Percentiles rank a stretch among this genome's conserved stretches.
These are phyloP conservation scores for Infundibulicybe gibba DNA, from an alignment of 768 basidiomycete species.

Conservation along the genomic window DNA sequence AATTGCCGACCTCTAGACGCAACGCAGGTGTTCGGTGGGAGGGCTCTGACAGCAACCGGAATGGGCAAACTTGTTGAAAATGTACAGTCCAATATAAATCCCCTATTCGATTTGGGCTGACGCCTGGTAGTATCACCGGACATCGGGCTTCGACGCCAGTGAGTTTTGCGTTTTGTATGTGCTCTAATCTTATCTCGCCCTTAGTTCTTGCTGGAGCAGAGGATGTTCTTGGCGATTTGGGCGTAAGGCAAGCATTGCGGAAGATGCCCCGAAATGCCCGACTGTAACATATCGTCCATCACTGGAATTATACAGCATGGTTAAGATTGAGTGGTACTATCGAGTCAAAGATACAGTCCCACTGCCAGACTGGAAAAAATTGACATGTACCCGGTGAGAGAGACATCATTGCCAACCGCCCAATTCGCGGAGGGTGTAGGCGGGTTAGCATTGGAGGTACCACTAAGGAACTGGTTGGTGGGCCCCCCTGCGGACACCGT, in stretches of 20 bases:
- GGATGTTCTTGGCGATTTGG: conserved; percentile 71
- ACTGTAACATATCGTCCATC: conserved; percentile 15
- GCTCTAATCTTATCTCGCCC: conserved; percentile 1
- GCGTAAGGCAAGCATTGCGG: conserved; percentile 69
- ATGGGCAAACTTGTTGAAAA: conserved; percentile 87
- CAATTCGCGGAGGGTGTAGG: no score
- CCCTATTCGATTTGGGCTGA: neutral
- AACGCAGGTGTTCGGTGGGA: conserved; percentile 85
- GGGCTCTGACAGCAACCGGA: conserved; percentile 81
- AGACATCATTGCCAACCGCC: no score
- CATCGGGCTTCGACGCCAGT: conserved; percentile 80
- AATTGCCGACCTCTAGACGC: conserved; percentile 52
- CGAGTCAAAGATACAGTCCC: neutral
- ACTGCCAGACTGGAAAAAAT: no score
- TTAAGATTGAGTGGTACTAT: neutral
- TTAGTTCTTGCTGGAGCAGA: conserved; percentile 73
- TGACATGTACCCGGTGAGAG: no score
- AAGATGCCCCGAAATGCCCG: conserved; percentile 51
- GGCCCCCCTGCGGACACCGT: no score
- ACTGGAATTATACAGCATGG: neutral
- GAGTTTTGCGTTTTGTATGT: conserved; percentile 15
- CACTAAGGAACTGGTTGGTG: no score
- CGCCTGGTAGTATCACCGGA: conserved; percentile 64
- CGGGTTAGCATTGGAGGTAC: no score
- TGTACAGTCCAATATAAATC: conserved; percentile 33